Evolutionary conservation across 306 rosid species (phyloP).

Genomic region (Psophocarpus tetragonolobus): DNA sequence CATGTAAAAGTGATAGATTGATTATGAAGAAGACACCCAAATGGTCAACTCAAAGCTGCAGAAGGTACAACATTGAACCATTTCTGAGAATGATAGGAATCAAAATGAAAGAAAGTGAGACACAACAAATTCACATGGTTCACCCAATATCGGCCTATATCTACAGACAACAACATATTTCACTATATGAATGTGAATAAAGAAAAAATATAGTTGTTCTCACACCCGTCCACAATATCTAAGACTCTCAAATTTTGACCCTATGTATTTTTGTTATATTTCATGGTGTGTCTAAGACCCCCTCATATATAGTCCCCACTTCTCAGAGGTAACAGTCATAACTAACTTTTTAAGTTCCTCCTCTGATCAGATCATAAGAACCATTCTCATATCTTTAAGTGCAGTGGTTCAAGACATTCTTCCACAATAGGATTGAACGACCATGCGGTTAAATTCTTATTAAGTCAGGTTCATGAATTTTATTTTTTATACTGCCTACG

Average conservation of each 20-base stretch:
- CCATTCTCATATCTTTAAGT: not conserved
- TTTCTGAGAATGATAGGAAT: not conserved
- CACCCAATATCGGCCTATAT: not conserved
- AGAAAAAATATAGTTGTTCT: not conserved
- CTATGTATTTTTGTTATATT: not conserved
- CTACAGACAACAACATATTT: not conserved
- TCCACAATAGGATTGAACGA: not conserved
- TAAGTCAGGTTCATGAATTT: not conserved
- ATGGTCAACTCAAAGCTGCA: constrained; percentile 39
- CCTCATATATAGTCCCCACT: too few species aligned
- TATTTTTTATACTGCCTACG: not conserved
- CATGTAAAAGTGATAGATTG: constrained; percentile 22
- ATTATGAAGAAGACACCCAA: not conserved
- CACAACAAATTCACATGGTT: not conserved
- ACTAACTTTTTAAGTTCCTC: not conserved
- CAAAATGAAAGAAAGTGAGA: not conserved
- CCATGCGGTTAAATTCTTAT: not conserved
- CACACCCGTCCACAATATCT: not conserved
- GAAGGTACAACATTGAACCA: constrained; percentile 19
- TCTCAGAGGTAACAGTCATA: too few species aligned
- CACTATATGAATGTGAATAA: not conserved
- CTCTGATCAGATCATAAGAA: not conserved
- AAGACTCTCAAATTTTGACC: not conserved
- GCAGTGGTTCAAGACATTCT: not conserved
- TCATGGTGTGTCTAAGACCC: not conserved